phyloP scores from a whole-genome alignment of 352 stramenopile genomes.

The Globisporangium ultimum region DNA sequence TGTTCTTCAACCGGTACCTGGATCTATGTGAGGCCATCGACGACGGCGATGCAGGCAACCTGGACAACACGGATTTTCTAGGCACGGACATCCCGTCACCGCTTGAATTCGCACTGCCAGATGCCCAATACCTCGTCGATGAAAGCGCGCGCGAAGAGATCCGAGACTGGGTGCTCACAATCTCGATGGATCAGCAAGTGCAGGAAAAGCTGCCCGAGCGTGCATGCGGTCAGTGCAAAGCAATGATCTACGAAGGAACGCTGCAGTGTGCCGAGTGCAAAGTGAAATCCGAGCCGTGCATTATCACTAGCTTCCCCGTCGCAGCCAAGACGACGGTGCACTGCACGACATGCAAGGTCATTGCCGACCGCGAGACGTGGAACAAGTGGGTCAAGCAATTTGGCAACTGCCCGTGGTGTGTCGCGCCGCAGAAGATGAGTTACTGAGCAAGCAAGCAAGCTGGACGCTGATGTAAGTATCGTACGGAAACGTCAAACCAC shows the following conservation, averaged over 20 bases:
- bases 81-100: slow-evolving; percentile 90
- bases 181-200: slow-evolving; percentile 95
- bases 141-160: slow-evolving; percentile 91
- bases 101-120: slow-evolving; percentile 68
- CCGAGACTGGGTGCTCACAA: slow-evolving; percentile 92
- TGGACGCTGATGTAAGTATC: too few species aligned
- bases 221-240: slow-evolving; percentile 69
- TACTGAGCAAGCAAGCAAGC: slow-evolving; percentile 31
- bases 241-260: slow-evolving; percentile 86
- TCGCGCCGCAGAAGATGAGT: slow-evolving; percentile 81
- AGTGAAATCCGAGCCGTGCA: slow-evolving; percentile 75
- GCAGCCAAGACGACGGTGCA: slow-evolving; percentile 83
- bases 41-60: slow-evolving; percentile 68
- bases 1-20: slow-evolving; percentile 95
- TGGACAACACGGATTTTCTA: slow-evolving; percentile 94
- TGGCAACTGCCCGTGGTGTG: slow-evolving; percentile 77
- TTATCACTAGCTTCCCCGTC: slow-evolving; percentile 91
- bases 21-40: slow-evolving; percentile 95
- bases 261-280: slow-evolving; percentile 81
- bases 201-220: slow-evolving; percentile 86
- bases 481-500: too few species aligned
- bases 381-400: slow-evolving; percentile 90
- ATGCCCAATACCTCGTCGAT: slow-evolving; percentile 74
- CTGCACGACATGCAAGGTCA: slow-evolving; percentile 87
- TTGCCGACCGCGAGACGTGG: slow-evolving; percentile 82